phyloP scores from a whole-genome alignment of 1,284 basidiomycete genomes.

The Psilocybe mexicana region DNA sequence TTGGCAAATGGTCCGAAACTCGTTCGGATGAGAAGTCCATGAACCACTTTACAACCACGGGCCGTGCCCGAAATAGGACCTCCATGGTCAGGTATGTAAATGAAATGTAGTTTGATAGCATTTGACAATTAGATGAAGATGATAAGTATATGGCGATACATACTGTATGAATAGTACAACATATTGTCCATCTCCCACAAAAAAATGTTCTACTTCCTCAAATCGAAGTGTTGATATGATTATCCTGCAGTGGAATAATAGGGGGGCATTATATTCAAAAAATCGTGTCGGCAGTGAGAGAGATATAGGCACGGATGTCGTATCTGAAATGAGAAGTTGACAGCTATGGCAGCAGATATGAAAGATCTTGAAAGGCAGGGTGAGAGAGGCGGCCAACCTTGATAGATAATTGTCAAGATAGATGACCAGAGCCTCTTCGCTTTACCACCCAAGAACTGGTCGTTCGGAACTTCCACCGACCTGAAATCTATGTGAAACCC shows the following conservation, averaged over 20 bases:
- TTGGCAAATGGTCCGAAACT: not conserved
- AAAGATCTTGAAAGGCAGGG: not conserved
- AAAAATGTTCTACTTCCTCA: too few relatives aligned
- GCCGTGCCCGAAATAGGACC: not conserved
- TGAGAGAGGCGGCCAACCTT: not conserved
- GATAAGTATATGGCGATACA: too few relatives aligned
- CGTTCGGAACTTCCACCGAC: constrained; percentile 5
- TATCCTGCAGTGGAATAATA: too few relatives aligned
- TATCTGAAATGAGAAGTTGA: too few relatives aligned
- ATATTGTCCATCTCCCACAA: too few relatives aligned
- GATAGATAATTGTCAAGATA: not conserved
- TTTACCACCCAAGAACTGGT: not conserved
- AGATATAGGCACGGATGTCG: too few relatives aligned
- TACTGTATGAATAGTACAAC: too few relatives aligned
- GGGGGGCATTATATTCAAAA: too few relatives aligned
- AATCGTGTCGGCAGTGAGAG: too few relatives aligned
- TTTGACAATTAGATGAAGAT: not conserved
- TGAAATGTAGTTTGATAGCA: too few relatives aligned
- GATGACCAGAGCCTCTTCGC: not conserved
- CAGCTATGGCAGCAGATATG: not conserved
- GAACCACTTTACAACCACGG: not conserved
- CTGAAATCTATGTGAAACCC: not conserved
- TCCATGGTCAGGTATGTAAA: not conserved
- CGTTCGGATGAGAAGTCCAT: not conserved
- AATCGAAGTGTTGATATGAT: too few relatives aligned